Evolutionary conservation across 1,284 basidiomycete species (phyloP).

Genomic region (Cerioporus squamosus): DNA sequence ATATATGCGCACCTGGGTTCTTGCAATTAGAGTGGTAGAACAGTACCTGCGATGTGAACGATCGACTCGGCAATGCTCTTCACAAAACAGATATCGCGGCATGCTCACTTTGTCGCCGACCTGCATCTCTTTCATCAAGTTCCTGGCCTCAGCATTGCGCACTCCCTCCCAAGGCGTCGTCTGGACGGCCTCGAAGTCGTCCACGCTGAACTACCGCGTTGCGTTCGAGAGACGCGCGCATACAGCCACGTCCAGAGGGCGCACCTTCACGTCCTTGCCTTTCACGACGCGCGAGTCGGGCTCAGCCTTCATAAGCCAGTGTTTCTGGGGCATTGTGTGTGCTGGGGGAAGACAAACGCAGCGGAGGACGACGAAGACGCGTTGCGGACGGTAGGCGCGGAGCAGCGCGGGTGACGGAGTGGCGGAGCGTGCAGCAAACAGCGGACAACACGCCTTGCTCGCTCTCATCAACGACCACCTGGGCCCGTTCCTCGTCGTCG

Average conservation of each 20-base stretch:
- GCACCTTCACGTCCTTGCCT: constrained; percentile 88
- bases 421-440: constrained; percentile 34
- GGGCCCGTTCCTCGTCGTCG: constrained; percentile 13
- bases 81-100: not conserved
- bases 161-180: constrained; percentile 92
- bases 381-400: constrained; percentile 17
- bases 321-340: constrained; percentile 33
- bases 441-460: constrained; percentile 35
- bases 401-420: constrained; percentile 18
- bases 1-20: constrained; percentile 64
- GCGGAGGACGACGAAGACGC: constrained; percentile 5
- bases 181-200: constrained; percentile 80
- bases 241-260: constrained; percentile 7
- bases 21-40: constrained; percentile 97
- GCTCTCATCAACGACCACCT: constrained; percentile 31
- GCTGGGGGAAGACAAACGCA: constrained; percentile 11
- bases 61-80: constrained; percentile 8
- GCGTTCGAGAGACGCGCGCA: constrained; percentile 13
- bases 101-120: constrained; percentile 73
- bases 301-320: constrained; percentile 93
- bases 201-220: constrained; percentile 80
- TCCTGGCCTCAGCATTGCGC: constrained; percentile 90
- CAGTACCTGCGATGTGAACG: constrained; percentile 36
- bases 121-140: constrained; percentile 92
- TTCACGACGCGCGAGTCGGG: constrained; percentile 88